phyloP scores from a whole-genome alignment of 2,329 filamentous ascomycete genomes.

The Saccharata proteae region DNA sequence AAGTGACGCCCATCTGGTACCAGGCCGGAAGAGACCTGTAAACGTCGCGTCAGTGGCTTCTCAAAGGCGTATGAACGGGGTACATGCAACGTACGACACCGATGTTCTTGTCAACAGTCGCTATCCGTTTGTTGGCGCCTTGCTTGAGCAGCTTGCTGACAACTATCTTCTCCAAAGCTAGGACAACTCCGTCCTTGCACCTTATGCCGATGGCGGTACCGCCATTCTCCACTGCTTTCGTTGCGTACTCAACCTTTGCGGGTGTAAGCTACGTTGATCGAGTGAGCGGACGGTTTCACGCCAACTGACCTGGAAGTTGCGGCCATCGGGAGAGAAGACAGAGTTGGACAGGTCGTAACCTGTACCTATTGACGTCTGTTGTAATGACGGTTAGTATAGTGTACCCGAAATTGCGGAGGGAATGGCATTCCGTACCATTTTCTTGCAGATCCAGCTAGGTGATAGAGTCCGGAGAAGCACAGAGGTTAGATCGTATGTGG shows the following conservation, averaged over 20 bases:
- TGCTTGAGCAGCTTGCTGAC: constrained; percentile 91
- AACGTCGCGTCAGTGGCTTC: not conserved
- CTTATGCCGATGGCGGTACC: constrained; percentile 92
- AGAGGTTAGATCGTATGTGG: too few species aligned
- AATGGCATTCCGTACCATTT: too few species aligned
- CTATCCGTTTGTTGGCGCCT: constrained; percentile 93
- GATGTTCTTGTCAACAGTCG: constrained; percentile 84
- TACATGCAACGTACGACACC: constrained; percentile 67
- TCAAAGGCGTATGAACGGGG: not conserved
- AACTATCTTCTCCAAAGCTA: constrained; percentile 94
- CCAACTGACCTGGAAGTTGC: constrained; percentile 79
- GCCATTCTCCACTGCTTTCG: constrained; percentile 96
- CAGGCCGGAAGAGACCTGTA: constrained; percentile 85
- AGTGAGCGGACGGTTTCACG: not conserved
- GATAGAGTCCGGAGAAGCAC: too few species aligned
- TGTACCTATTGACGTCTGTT: constrained; percentile 95
- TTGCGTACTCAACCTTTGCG: constrained; percentile 72
- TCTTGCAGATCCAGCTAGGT: too few species aligned
- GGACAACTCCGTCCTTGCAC: constrained; percentile 92
- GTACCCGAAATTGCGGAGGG: too few species aligned
- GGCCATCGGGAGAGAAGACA: constrained; percentile 97
- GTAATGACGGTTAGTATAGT: too few species aligned
- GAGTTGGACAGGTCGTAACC: constrained; percentile 99
- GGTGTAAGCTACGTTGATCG: constrained; percentile 9
- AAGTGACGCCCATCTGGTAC: constrained; percentile 93